Evolutionary conservation across 805 yeast species (phyloP), one percentile per base, ranked within the genome.

Genomic region (Spathaspora passalidarum): DNA sequence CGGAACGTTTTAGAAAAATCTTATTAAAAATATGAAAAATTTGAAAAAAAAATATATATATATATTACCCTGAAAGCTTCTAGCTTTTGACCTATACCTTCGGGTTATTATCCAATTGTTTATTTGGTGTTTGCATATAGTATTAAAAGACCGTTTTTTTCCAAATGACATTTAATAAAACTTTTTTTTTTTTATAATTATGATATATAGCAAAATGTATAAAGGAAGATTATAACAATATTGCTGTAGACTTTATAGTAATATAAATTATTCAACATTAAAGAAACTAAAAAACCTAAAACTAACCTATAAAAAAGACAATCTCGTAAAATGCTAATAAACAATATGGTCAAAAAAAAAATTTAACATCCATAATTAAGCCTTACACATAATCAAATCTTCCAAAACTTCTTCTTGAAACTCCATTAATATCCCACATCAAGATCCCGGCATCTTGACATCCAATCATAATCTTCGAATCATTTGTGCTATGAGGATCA

Each of bases 361-460:
- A n/a, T n/a, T n/a, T n/a, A n/a, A n/a, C n/a, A n/a, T n/a, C n/a
- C n/a, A n/a, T 21, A 21, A 18, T 26, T 26, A 38, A 11, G 11
- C 32, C 16, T 50, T 49, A 69, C 13, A 61, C 69, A 51, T 54
- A 68, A 19, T 69, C 63, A 45, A 54, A 69, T 40, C 66, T 62
- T 4, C 74, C 74, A 48, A 65, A 66, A 44, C 73, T 66, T 46
- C 73, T 59, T 43, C 76, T 55, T 8, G 68, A 71, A 20, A 57
- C 49, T 21, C 59, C 60, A 44, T 72, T 72, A 29, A 72, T 59
- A 42, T 70, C 73, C 73, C 75, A 72, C 32, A 56, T 51, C 34
- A 70, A 48, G 3, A 72, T 46, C 0, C 76, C 77, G 6, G 72
- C 74, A 40, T 65, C 68, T 46, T 69, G 70, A 48, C 73, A 62